Base-by-base conservation (phyloP, 805 yeast species). In the Saccharomycodes ludwigii region DNA sequence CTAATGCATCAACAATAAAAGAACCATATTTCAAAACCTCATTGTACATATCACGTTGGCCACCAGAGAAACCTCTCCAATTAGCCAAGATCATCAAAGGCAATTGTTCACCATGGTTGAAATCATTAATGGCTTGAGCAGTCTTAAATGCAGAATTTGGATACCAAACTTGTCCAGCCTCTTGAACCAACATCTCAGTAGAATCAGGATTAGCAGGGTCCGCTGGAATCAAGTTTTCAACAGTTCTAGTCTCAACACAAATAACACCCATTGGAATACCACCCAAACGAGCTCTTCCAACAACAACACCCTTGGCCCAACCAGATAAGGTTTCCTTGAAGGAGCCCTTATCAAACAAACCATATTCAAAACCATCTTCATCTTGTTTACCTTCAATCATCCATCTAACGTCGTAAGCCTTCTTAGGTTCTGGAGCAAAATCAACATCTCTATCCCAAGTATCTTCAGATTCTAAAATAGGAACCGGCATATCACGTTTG, bases 51-150 rank as follows among this genome's bases (percentile, higher is more conserved):
- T 91, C 99, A 56, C 96, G 82, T 68, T 91, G 99, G 58, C 99
- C 98, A 68, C 99, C 98, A 44, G 96, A 84, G 76, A 91, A 91
- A 52, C 99, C 99, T 76, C 99, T 82, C 99, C 99, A 91, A 73
- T 91, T 91, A 38, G 98, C 98, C 47, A 91, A 65, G 44, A 91
- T 84, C 94, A 91, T 82, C 59, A 91, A 68, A 41, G 99, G 99
- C 52, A 91, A 70, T 61, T 86, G 88, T 61, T 91, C 99, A 68
- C 99, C 99, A 54, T 84, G 66, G 69, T 91, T 91, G 74, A 91
- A 91, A 56, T 91, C 98, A 43, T 78, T 79, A 48, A 91, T 88
- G 15, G 98, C 97, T 65, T 91, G 98, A 3, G 99, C 94, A 27
- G 99, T 91, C 75, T 91, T 91, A 72, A 81, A 91, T 13, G 99